Evolutionary conservation across 2,329 filamentous ascomycete genomes (phyloP), one percentile per base, ranked within the genome.

Genomic region (Talaromyces sp.): DNA sequence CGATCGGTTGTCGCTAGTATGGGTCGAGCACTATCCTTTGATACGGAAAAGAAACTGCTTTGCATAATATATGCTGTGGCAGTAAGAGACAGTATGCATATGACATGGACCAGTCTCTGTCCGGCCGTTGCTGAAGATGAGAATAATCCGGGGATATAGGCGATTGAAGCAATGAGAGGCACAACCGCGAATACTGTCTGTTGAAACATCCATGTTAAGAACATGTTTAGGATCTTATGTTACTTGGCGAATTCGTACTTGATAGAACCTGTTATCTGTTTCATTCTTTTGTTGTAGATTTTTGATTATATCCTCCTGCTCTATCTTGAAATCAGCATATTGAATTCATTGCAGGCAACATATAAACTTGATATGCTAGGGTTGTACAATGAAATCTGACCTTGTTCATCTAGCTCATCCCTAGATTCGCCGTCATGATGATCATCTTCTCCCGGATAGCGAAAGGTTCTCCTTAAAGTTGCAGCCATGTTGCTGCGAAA

Each of bases 331-430:
- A 58, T 64, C 45, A 68, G 66, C 65, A 62, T 60, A n/a, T 14
- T 16, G 11, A 24, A 3, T 37, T 31, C 3, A 1, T 16, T 16
- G 3, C 8, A 35, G 19, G 19, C n/a, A 22, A 14, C 14, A 24
- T 39, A 37, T 24, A 54, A 9, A 22, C 24, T 14, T 33, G n/a
- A 45, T 31, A 13, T 39, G 43, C 19, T 45, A 59, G 19, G 16
- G 37, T 24, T 35, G 39, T 31, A n/a, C 8, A 24, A 35, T 8
- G 27, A n/a, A 52, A 50, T 31, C 52, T 45, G 60, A 89, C 89
- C 89, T 83, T 93, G 85, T 77, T 93, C 90, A 74, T 95, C 92
- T 66, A 95, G 81, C 63, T 87, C 85, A 69, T 88, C 84, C 13
- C 85, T 83, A 35, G 82, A 77, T 74, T 84, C 22, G 7, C 8